Percentiles rank a stretch among this genome's conserved stretches.
Evolutionary conservation across 805 yeast genomes (phyloP).

Genomic region (Candida parachauliodes): DNA sequence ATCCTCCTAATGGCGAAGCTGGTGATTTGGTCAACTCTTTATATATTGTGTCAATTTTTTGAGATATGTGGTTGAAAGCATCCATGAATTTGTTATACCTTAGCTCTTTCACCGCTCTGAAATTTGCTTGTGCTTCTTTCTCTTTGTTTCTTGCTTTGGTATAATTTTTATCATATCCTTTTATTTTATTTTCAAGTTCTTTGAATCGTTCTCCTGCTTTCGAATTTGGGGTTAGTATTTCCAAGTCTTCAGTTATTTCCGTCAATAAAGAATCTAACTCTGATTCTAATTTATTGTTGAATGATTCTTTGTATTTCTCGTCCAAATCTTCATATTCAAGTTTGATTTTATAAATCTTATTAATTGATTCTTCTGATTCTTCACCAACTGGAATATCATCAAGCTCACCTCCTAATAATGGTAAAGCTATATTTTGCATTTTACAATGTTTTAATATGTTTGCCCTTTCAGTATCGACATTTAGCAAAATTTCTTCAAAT

Average conservation of each 20-base stretch:
- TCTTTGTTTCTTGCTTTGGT: slow-evolving; percentile 60
- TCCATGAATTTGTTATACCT: slow-evolving; percentile 63
- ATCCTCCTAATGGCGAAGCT: slow-evolving; percentile 80
- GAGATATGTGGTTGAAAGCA: slow-evolving; percentile 75
- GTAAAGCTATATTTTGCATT: slow-evolving; percentile 63
- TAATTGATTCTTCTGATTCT: slow-evolving; percentile 31
- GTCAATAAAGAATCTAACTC: slow-evolving; percentile 33
- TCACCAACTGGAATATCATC: slow-evolving; percentile 61
- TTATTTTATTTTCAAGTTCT: slow-evolving; percentile 60
- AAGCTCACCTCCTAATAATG: slow-evolving; percentile 57
- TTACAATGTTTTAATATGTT: slow-evolving; percentile 68
- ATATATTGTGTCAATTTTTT: slow-evolving; percentile 69
- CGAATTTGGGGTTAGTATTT: slow-evolving; percentile 68
- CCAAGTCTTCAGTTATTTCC: slow-evolving; percentile 35
- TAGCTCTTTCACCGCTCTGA: slow-evolving; percentile 53
- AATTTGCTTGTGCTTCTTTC: slow-evolving; percentile 48
- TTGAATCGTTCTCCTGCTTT: slow-evolving; percentile 74
- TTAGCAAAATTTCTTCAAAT: slow-evolving; percentile 52
- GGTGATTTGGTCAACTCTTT: slow-evolving; percentile 77
- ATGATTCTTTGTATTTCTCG: slow-evolving; percentile 39
- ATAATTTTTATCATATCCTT: slow-evolving; percentile 63
- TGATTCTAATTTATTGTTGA: slow-evolving; percentile 36
- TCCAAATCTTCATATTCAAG: slow-evolving; percentile 52
- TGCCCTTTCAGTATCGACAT: slow-evolving; percentile 51
- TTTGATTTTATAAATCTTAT: slow-evolving; percentile 45